Evolutionary conservation across 176 grass and related monocot genomes (phyloP).

Genomic region (Canna indica): DNA sequence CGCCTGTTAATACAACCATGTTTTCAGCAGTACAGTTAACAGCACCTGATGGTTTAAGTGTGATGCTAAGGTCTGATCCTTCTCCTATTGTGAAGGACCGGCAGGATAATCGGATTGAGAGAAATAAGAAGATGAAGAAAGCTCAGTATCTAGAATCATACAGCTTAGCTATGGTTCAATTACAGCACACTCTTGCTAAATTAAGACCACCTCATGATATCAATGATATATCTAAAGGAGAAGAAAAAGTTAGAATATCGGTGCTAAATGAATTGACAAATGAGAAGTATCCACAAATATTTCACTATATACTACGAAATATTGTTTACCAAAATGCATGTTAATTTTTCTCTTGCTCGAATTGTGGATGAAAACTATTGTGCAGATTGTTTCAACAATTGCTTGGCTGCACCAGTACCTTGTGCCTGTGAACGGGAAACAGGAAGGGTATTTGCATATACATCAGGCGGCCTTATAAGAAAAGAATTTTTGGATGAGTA

Average conservation of each 20-base stretch:
- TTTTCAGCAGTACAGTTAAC: no score
- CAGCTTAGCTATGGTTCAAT: no score
- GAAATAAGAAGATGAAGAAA: conserved; percentile 6
- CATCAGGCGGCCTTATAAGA: conserved; percentile 46
- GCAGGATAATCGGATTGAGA: conserved; percentile 17
- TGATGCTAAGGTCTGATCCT: no score
- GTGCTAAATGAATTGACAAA: conserved; percentile 51
- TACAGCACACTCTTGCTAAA: conserved; percentile 28
- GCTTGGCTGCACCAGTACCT: conserved; percentile 43
- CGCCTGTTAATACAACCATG: no score
- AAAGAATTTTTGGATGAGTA: conserved; percentile 57
- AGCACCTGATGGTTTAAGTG: no score
- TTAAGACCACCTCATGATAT: conserved; percentile 41
- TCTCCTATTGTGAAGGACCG: no score
- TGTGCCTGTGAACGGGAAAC: conserved; percentile 59
- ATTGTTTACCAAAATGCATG: conserved; percentile 48
- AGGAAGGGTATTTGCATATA: conserved; percentile 49
- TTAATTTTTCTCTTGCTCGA: conserved; percentile 52
- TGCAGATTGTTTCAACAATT: conserved; percentile 54
- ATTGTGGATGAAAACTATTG: conserved; percentile 68
- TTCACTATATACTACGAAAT: conserved; percentile 53
- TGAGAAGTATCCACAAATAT: conserved; percentile 36
- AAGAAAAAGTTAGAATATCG: conserved; percentile 49
- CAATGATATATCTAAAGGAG: conserved; percentile 60
- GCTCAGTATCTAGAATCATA: conserved; percentile 6